A percentile compares a stretch with the other conserved stretches of the same genome.
Evolutionary conservation across 2,329 filamentous ascomycete genomes (phyloP).

Genomic region (Chaetothyriales sp.): DNA sequence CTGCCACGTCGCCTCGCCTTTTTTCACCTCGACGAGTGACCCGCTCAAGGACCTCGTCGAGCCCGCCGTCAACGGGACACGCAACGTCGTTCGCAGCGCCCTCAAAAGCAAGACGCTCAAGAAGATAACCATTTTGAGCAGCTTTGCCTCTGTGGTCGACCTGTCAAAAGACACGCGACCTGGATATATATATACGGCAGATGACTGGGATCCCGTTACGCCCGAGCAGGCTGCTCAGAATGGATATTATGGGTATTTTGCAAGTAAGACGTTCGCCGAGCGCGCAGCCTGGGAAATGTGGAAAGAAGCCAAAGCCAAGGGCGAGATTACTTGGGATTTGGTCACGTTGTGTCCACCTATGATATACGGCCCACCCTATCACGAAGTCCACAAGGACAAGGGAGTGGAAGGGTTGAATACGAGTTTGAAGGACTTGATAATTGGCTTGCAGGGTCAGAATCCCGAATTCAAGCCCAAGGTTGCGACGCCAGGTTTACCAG

Average conservation of each 20-base stretch:
- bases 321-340: constrained; percentile 9
- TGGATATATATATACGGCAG: constrained; percentile 22
- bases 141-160: constrained; percentile 51
- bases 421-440: neutral
- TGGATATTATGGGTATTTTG: constrained; percentile 27
- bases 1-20: constrained; percentile 20
- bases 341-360: constrained; percentile 33
- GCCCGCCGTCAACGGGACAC: constrained; percentile 44
- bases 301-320: constrained; percentile 16
- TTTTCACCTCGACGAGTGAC: constrained; percentile 1
- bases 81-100: constrained; percentile 46
- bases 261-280: constrained; percentile 33
- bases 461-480: too few species aligned
- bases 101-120: constrained; percentile 51
- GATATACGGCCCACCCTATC: constrained; percentile 32
- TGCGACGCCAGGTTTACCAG: constrained; percentile 7
- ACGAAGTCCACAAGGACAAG: constrained; percentile 9
- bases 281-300: constrained; percentile 14
- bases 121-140: constrained; percentile 58
- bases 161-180: constrained; percentile 16
- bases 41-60: constrained; percentile 18
- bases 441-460: constrained; percentile 3
- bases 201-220: constrained; percentile 30
- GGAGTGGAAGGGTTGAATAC: constrained; percentile 2
- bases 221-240: constrained; percentile 26